These are phyloP conservation scores for Suillus variegatus DNA, from an alignment of 768 basidiomycete species.

Conservation along the genomic window DNA sequence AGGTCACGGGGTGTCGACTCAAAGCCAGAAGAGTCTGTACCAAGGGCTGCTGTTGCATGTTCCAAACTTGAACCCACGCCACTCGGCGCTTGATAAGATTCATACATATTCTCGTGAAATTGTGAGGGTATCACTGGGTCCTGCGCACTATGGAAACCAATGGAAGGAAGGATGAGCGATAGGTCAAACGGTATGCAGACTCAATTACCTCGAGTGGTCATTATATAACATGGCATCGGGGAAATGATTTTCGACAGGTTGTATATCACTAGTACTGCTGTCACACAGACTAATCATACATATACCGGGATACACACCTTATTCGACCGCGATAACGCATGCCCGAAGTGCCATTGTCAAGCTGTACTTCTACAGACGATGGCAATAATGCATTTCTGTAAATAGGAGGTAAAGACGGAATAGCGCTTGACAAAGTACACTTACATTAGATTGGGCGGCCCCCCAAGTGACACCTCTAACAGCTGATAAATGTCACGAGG, in stretches of 20 bases:
- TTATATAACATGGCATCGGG: background rate
- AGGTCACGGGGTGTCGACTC: background rate
- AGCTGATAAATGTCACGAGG: background rate
- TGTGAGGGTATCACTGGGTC: background rate
- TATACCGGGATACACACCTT: background rate
- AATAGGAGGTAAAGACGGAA: background rate
- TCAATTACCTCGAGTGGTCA: background rate
- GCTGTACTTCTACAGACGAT: background rate
- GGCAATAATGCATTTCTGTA: background rate
- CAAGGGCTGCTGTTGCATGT: background rate
- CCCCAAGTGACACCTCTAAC: background rate
- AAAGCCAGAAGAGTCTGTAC: background rate
- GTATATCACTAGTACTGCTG: background rate
- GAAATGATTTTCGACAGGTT: background rate
- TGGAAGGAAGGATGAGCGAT: background rate
- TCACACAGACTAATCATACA: background rate
- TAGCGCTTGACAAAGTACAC: background rate
- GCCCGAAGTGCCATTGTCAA: background rate
- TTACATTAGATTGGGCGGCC: background rate
- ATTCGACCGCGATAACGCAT: background rate
- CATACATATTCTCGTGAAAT: background rate
- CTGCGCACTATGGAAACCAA: background rate
- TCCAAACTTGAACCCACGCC: background rate
- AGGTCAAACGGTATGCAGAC: background rate
- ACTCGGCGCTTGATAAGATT: background rate